Evolutionary conservation across 2,329 filamentous ascomycete genomes (phyloP).

Genomic region (Camillea tinctor): DNA sequence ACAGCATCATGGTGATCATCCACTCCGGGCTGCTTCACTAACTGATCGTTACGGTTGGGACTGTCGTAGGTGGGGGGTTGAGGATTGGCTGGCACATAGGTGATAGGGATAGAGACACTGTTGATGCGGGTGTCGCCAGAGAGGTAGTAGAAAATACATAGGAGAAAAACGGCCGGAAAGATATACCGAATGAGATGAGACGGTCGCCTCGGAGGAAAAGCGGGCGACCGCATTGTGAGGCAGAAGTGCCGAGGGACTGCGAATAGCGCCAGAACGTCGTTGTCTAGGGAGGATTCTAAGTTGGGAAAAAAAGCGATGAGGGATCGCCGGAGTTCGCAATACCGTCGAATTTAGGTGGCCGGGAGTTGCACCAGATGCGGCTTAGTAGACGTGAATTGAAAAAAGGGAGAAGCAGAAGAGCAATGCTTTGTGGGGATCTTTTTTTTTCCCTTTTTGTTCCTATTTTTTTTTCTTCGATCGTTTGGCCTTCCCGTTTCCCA

Average conservation of each 20-base stretch:
- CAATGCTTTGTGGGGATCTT: background rate
- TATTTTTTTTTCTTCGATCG: background rate
- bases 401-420: background rate
- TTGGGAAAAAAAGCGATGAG: background rate
- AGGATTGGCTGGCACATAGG: conserved; percentile 16
- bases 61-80: conserved; percentile 9
- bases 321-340: background rate
- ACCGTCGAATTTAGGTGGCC: background rate
- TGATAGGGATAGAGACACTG: conserved; percentile 13
- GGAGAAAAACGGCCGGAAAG: conserved; percentile 36
- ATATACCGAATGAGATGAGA: conserved; percentile 44
- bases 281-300: background rate
- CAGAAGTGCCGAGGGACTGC: conserved; percentile 20
- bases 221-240: conserved; percentile 37
- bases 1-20: background rate
- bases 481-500: too few relatives aligned
- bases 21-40: conserved; percentile 8
- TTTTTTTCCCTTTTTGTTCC: background rate
- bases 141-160: conserved; percentile 36
- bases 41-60: conserved; percentile 15
- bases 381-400: background rate
- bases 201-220: conserved; percentile 43
- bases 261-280: conserved; percentile 22
- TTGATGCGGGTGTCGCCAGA: conserved; percentile 16
- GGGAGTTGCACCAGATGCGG: background rate